These are phyloP conservation scores for Candida mattraensis DNA, from an alignment of 805 yeast genomes.

Conservation along the genomic window DNA sequence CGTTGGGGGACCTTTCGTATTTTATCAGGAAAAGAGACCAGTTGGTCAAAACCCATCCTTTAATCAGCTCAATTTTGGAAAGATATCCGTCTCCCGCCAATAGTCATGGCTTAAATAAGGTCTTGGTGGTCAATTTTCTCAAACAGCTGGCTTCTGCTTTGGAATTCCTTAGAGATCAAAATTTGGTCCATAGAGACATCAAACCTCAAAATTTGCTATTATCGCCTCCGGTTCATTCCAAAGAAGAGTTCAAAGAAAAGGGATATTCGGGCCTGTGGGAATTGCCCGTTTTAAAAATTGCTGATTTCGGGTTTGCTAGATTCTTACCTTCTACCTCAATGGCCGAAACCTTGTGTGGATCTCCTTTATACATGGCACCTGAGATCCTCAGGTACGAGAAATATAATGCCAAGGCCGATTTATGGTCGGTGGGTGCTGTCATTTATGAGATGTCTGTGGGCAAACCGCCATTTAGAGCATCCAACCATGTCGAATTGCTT, in stretches of 20 bases:
- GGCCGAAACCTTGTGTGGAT: constrained; percentile 97
- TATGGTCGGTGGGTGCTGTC: constrained; percentile 98
- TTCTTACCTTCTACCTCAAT: constrained; percentile 88
- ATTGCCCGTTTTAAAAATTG: constrained; percentile 86
- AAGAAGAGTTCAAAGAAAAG: constrained; percentile 52
- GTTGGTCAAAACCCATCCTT: constrained; percentile 71
- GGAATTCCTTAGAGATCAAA: constrained; percentile 74
- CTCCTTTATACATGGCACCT: constrained; percentile 98
- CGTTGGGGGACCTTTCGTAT: constrained; percentile 89
- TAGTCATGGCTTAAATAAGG: constrained; percentile 76
- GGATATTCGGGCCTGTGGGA: constrained; percentile 82
- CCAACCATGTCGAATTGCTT: constrained; percentile 86
- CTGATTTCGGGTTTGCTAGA: constrained; percentile 97
- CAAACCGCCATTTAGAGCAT: constrained; percentile 93
- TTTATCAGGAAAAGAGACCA: constrained; percentile 78
- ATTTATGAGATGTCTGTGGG: constrained; percentile 94
- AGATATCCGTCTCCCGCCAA: constrained; percentile 80
- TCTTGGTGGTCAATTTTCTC: constrained; percentile 77
- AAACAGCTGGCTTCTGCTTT: constrained; percentile 86
- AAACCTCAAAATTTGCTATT: constrained; percentile 88
- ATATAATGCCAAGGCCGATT: constrained; percentile 94
- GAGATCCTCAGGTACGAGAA: constrained; percentile 92
- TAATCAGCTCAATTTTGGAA: constrained; percentile 70
- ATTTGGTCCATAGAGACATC: constrained; percentile 91
- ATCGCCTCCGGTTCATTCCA: constrained; percentile 76